Evolutionary conservation across 371 early-diverging fungal genomes (phyloP).

Genomic region (Mortierella sp.): DNA sequence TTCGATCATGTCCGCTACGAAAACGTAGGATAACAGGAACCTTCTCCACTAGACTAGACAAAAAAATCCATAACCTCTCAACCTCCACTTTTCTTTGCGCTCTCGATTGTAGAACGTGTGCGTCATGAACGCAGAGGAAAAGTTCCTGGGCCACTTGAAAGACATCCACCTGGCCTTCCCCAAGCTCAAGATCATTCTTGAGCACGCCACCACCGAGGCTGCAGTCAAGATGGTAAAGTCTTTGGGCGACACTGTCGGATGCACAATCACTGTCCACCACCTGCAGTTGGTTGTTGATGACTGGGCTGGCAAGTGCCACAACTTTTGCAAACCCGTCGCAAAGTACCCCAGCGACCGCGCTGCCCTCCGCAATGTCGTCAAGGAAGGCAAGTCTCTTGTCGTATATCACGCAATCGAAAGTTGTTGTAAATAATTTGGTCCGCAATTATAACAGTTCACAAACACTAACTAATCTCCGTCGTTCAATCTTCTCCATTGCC

Average conservation of each 20-base stretch:
- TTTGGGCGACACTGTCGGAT: slow-evolving; percentile 92
- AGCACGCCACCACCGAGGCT: slow-evolving; percentile 96
- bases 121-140: slow-evolving; percentile 96
- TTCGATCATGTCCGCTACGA: not conserved
- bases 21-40: too few species aligned
- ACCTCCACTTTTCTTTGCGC: not conserved
- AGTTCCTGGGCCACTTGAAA: slow-evolving; percentile 87
- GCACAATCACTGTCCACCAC: slow-evolving; percentile 97
- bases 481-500: not conserved
- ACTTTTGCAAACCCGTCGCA: slow-evolving; percentile 99
- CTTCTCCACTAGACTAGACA: too few species aligned
- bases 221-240: slow-evolving; percentile 94
- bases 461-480: not conserved
- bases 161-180: slow-evolving; percentile 93
- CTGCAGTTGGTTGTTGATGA: slow-evolving; percentile 93
- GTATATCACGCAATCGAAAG: not conserved
- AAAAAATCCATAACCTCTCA: not conserved
- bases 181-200: slow-evolving; percentile 93
- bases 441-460: not conserved
- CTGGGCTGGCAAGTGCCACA: slow-evolving; percentile 96
- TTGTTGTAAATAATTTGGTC: not conserved
- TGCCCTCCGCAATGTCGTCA: slow-evolving; percentile 90
- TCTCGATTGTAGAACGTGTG: slow-evolving; percentile 75
- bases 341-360: slow-evolving; percentile 94
- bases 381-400: slow-evolving; percentile 63